These are phyloP conservation scores for Rhizoctonia solani DNA, from an alignment of 1,284 basidiomycete species.

Conservation along the genomic window DNA sequence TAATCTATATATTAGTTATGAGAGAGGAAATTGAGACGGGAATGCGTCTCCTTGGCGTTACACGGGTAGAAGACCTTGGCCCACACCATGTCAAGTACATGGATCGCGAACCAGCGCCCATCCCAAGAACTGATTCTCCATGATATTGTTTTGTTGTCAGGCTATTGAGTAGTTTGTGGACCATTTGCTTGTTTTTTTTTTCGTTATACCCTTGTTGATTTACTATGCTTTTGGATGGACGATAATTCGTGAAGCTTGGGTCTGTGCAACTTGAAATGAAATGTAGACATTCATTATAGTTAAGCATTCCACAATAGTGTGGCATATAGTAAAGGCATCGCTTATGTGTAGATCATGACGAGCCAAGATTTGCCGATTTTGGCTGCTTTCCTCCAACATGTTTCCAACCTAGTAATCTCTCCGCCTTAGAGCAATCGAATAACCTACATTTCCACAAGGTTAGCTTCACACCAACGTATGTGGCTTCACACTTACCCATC, in stretches of 20 bases:
- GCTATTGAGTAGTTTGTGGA: not conserved
- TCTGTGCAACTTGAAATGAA: too few relatives aligned
- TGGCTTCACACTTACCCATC: constrained; percentile 4
- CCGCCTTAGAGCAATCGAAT: constrained; percentile 46
- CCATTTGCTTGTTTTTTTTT: not conserved
- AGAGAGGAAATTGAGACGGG: constrained; percentile 55
- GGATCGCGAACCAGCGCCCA: constrained; percentile 32
- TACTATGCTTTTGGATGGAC: not conserved
- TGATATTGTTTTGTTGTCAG: not conserved
- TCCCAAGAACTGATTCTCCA: not conserved
- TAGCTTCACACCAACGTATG: not conserved
- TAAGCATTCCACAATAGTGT: too few relatives aligned
- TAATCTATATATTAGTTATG: constrained; percentile 45
- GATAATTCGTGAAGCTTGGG: too few relatives aligned
- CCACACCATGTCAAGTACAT: constrained; percentile 43
- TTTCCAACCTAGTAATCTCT: constrained; percentile 47
- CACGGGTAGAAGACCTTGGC: constrained; percentile 45
- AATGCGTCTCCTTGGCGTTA: constrained; percentile 55
- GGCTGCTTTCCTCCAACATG: constrained; percentile 41
- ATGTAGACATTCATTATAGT: too few relatives aligned
- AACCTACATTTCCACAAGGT: constrained; percentile 40
- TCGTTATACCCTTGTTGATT: constrained; percentile 16
- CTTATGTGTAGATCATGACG: not conserved
- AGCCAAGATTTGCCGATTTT: not conserved
- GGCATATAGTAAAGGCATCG: not conserved